These are phyloP conservation scores for Fusarium sarcochroum DNA, from an alignment of 2,329 filamentous ascomycete genomes.

Conservation along the genomic window DNA sequence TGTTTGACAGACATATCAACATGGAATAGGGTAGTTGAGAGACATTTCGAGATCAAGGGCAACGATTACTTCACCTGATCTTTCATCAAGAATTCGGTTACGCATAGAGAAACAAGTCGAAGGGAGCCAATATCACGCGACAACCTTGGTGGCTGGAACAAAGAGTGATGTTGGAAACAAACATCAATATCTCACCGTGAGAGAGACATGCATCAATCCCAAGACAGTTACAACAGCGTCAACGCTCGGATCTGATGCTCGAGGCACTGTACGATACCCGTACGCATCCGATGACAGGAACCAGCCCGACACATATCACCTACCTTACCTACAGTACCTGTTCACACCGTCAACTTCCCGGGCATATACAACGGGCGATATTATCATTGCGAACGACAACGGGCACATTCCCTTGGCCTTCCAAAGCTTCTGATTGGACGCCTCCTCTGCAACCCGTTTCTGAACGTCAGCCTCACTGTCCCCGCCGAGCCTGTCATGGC, in stretches of 20 bases:
- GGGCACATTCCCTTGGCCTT: conserved; percentile 38
- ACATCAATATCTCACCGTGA: conserved; percentile 9
- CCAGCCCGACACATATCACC: not conserved
- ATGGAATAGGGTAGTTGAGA: conserved; percentile 39
- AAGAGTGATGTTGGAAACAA: conserved; percentile 9
- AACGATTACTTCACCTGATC: conserved; percentile 9
- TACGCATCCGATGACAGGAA: conserved; percentile 26
- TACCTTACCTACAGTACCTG: conserved; percentile 9
- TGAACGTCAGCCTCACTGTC: conserved; percentile 48
- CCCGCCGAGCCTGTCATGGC: conserved; percentile 36
- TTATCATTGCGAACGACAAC: conserved; percentile 38
- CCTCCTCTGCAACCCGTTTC: conserved; percentile 39
- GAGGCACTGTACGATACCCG: conserved; percentile 28
- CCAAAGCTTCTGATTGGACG: conserved; percentile 41
- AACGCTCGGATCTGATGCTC: conserved; percentile 14
- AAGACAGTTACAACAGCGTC: not conserved
- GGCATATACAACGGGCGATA: conserved; percentile 42
- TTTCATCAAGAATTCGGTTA: conserved; percentile 6
- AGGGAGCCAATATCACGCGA: conserved; percentile 18
- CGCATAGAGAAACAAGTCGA: conserved; percentile 15
- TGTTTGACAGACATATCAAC: conserved; percentile 15
- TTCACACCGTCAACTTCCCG: conserved; percentile 24
- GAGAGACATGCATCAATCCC: not conserved
- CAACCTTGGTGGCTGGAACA: conserved; percentile 21
- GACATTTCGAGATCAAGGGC: not conserved